Conservation (phyloP, 2,329 filamentous ascomycete genomes). For the Paraphaeosphaeria minitans region DNA sequence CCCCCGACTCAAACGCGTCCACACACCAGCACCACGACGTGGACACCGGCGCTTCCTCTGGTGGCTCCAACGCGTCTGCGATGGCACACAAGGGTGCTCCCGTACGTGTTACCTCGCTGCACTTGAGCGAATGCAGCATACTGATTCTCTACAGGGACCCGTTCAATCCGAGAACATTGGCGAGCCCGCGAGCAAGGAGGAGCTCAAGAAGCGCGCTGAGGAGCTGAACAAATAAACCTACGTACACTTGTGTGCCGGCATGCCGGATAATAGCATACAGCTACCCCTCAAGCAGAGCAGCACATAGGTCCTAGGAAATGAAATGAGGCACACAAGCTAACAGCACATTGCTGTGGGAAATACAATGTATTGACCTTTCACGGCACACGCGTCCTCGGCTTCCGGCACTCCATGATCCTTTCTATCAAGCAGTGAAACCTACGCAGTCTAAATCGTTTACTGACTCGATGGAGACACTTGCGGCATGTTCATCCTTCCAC, state of each 20-base stretch:
- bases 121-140: constrained; percentile 15
- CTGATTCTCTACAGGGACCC: constrained; percentile 44
- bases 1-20: constrained; percentile 48
- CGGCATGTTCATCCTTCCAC: no score
- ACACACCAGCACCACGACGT: constrained; percentile 42
- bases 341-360: not conserved
- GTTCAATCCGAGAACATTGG: constrained; percentile 53
- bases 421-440: not conserved
- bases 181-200: constrained; percentile 54
- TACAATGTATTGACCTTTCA: not conserved
- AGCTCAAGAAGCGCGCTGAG: constrained; percentile 55
- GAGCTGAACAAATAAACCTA: constrained; percentile 54
- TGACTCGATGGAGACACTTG: no score
- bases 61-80: constrained; percentile 35
- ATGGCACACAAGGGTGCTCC: constrained; percentile 14
- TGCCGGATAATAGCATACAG: not conserved
- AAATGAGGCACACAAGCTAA: not conserved
- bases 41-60: constrained; percentile 40
- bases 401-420: not conserved
- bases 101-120: constrained; percentile 4
- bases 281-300: not conserved
- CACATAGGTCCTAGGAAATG: not conserved
- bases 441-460: not conserved
- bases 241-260: not conserved
- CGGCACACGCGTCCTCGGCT: not conserved